Percentiles rank a stretch among this genome's conserved stretches.
phyloP scores from a whole-genome alignment of 768 basidiomycete genomes.

The Hemileccinum impolitum region DNA sequence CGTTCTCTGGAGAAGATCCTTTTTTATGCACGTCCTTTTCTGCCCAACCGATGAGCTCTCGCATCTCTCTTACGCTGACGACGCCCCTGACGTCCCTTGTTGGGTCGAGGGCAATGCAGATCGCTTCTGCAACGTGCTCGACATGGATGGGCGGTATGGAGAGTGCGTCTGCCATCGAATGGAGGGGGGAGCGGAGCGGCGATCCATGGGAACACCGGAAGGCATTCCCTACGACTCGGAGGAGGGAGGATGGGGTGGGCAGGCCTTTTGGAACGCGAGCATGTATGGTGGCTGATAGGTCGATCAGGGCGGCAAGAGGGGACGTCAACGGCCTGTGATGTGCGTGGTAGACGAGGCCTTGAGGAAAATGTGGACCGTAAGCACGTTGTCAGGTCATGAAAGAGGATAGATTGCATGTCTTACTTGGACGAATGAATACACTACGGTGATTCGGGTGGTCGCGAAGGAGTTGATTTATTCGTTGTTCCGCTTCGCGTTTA shows the following conservation, averaged over 20 bases:
- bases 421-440: conserved; percentile 88
- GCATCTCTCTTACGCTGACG: conserved; percentile 69
- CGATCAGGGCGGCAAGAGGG: conserved; percentile 78
- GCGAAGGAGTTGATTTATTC: conserved; percentile 54
- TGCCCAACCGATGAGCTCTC: conserved; percentile 69
- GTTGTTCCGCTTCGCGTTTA: conserved; percentile 87
- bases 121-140: conserved; percentile 88
- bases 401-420: conserved; percentile 27
- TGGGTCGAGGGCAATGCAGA: conserved; percentile 60
- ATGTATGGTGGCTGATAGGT: conserved; percentile 75
- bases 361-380: conserved; percentile 4
- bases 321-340: conserved; percentile 88
- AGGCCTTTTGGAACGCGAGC: conserved; percentile 50
- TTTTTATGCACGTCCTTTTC: conserved; percentile 27
- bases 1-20: conserved; percentile 2
- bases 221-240: conserved; percentile 48
- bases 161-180: conserved; percentile 74
- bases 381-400: conserved; percentile 11
- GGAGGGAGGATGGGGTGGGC: conserved; percentile 63
- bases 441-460: conserved; percentile 51
- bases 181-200: conserved; percentile 45
- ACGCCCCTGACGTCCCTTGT: conserved; percentile 55
- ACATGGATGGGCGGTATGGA: conserved; percentile 92
- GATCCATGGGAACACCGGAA: conserved; percentile 31
- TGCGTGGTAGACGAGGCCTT: conserved; percentile 95